Base-by-base conservation (phyloP, 2,329 filamentous ascomycete genomes). In the Hirsutella minnesotensis region DNA sequence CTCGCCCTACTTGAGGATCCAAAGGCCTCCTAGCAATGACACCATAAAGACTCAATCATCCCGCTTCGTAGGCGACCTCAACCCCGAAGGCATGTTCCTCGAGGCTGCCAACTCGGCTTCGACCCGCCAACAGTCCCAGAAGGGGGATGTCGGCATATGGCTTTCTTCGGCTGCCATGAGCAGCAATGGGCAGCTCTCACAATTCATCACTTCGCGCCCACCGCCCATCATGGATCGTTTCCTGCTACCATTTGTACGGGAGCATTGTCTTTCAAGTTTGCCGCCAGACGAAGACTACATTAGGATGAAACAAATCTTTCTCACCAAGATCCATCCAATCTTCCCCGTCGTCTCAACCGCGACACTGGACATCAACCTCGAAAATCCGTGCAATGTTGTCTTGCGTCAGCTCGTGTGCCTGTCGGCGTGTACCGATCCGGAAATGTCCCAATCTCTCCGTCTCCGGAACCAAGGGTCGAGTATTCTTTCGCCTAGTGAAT, bases 1-100 rank as follows among this genome's bases (percentile, higher is more conserved):
- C 4, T 30, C 38, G 22, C 36, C 29, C n/a, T 9, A 29, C 18
- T 12, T 33, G 8, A 22, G 16, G 18, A 30, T 29, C 20, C 22
- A 13, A 16, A 16, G 38, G 4, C 19, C n/a, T 1, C 13, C 19
- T 13, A 39, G 24, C 13, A 19, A 22, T n/a, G 35, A 21, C 2
- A 20, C 12, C 29, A 15, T 31, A 20, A 36, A 31, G 27, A 44
- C 55, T 9, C 54, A 55, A 33, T 59, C 61, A 0, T 63, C 62
- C 1, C 69, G 75, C 7, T 79, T 77, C 43, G 69, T 79, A 31
- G 73, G 75, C 16, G 75, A 79, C 50, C 51, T 77, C 22, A 79
- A 76, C 48, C 76, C 75, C 2, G 75, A 79, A 53, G 70, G 70
- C 45, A 72, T 79, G 54, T 75, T 80, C 44, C 64, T 75, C 49